phyloP scores from a whole-genome alignment of 768 basidiomycete species.

The Mycena alexandri region DNA sequence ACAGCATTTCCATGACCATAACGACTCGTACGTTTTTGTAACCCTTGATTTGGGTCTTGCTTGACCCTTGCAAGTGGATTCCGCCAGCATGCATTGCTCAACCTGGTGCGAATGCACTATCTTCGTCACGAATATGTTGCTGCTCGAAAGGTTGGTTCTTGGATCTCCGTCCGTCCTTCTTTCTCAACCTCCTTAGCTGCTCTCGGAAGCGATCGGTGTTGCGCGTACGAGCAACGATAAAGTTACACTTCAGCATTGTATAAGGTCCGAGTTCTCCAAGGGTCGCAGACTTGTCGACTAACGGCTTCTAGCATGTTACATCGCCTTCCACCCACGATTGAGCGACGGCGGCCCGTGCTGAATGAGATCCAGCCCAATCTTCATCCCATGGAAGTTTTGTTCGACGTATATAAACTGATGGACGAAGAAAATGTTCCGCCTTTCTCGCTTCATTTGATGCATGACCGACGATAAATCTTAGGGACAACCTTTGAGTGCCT shows the following conservation, averaged over 20 bases:
- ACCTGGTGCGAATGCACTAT: constrained; percentile 84
- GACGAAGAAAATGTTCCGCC: constrained; percentile 69
- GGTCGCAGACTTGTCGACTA: constrained; percentile 8
- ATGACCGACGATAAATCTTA: constrained; percentile 42
- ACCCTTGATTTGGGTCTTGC: not conserved
- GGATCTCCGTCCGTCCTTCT: not conserved
- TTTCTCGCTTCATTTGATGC: constrained; percentile 9
- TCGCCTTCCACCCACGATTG: constrained; percentile 70
- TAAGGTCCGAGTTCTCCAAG: constrained; percentile 61
- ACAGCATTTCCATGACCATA: constrained; percentile 84
- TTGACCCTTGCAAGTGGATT: constrained; percentile 63
- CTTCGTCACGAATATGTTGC: constrained; percentile 75
- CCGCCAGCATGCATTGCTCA: constrained; percentile 84
- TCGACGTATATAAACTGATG: constrained; percentile 82
- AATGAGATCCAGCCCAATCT: constrained; percentile 84
- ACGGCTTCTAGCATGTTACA: constrained; percentile 70
- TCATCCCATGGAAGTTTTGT: constrained; percentile 82
- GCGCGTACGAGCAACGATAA: constrained; percentile 80
- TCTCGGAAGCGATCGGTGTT: constrained; percentile 84
- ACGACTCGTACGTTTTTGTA: constrained; percentile 75
- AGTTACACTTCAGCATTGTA: constrained; percentile 82
- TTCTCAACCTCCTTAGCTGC: constrained; percentile 58
- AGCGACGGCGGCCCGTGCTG: constrained; percentile 62
- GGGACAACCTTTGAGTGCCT: constrained; percentile 78
- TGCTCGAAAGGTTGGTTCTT: constrained; percentile 60